Evolutionary conservation across 257 asterid genomes (phyloP), one percentile per base, ranked within the genome.

Genomic region (Solanum chmielewskii): DNA sequence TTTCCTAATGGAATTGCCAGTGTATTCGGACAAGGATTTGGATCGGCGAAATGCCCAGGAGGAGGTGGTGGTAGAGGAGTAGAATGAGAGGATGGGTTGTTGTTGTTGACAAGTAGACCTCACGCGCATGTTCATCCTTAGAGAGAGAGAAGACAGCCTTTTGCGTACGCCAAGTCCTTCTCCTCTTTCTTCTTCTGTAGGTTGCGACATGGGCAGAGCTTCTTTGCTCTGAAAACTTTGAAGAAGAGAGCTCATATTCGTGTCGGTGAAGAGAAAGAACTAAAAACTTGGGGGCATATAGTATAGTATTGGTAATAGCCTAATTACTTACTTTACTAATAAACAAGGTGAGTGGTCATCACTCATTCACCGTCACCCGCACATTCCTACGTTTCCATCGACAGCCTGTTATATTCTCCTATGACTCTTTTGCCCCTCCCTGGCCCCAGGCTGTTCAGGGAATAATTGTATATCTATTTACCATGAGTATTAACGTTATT

Each of bases 41-140:
- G 98, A 87, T 85, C 99, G 95, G 81, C 91, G 93, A 74, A 94
- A 87, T 2, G 88, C 90, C 83, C 75, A 69, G 21, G 93, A 93
- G 45, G 86, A 25, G 35, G 77, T 1, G 86, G 37, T 31, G 86
- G 45, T 1, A 25, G 66, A 7, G 66, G 87, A 68, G 87, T 31
- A 68, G 42, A 75, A 64, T 84, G 86, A 77, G 68, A 47, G 68
- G 44, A 80, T 81, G 45, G 85, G 69, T 18, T 81, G 85, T 80
- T 81, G 85, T 80, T 47, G 64, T 81, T 81, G 66, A 45, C 62
- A 44, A n/a, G 83, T 9, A 29, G 84, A 77, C 62, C 83, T 44
- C 15, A 20, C 25, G 64, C 18, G 49, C 86, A 59, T 84, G 60
- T 47, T 45, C 81, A 62, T 85, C 59, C 87, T 85, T 21, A 86